Conservation (phyloP, 176 grass and related monocot genomes). For the Themeda triandra region DNA sequence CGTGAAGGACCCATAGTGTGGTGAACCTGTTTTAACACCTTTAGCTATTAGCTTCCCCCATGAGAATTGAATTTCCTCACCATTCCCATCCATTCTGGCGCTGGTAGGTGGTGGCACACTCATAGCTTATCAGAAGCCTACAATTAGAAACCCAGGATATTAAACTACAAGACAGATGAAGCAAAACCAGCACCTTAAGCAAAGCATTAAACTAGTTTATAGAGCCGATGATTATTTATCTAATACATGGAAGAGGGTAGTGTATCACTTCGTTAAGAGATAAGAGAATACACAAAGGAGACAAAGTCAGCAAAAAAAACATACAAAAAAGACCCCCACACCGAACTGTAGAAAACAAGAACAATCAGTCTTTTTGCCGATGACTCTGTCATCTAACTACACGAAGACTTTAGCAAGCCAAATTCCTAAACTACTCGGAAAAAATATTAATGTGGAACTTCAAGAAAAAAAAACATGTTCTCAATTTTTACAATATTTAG, state of each 20-base stretch:
- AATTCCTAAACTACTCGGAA: not conserved
- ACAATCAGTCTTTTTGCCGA: not conserved
- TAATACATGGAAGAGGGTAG: not conserved
- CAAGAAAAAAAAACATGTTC: not conserved
- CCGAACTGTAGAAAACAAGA: not conserved
- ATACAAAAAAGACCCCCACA: not conserved
- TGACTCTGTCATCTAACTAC: not conserved
- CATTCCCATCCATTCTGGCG: slow-evolving; percentile 34
- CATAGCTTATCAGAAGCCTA: slow-evolving; percentile 39
- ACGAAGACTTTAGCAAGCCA: not conserved
- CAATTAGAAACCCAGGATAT: not conserved
- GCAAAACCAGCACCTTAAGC: not conserved
- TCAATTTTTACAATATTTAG: not conserved
- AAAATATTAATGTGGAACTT: not conserved
- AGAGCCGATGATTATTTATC: not conserved
- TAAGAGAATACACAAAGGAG: not conserved
- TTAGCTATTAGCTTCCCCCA: slow-evolving; percentile 50
- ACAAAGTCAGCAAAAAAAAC: not conserved
- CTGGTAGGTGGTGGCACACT: slow-evolving; percentile 20
- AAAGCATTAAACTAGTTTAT: not conserved
- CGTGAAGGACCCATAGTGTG: slow-evolving; percentile 58
- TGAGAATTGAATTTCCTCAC: slow-evolving; percentile 37
- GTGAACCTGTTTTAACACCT: slow-evolving; percentile 46
- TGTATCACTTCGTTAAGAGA: not conserved
- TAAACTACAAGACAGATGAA: slow-evolving; percentile 16